phyloP scores from a whole-genome alignment of 2,329 filamentous ascomycete genomes.

The Graphilbum sp. region DNA sequence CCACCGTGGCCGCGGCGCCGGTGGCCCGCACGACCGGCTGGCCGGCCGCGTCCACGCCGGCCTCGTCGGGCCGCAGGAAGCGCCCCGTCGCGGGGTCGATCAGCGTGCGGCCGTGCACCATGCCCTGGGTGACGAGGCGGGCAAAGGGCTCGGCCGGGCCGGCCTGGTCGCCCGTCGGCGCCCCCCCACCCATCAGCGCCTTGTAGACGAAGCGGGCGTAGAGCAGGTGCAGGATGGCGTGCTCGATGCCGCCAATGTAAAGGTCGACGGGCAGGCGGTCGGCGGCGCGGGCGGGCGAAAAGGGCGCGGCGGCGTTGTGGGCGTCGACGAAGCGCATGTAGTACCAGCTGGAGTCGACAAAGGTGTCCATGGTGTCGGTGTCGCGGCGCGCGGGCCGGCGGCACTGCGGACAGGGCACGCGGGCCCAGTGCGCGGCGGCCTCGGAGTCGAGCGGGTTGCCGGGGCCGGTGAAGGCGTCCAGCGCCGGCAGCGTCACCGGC shows the following conservation, averaged over 20 bases:
- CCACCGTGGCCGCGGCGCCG: constrained; percentile 40
- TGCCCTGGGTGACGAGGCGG: constrained; percentile 72
- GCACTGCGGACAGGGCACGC: constrained; percentile 62
- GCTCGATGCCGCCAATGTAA: constrained; percentile 82
- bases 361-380: constrained; percentile 92
- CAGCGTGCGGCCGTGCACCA: constrained; percentile 82
- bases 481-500: constrained; percentile 57
- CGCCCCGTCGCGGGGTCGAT: constrained; percentile 57
- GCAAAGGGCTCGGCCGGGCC: constrained; percentile 78
- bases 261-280: constrained; percentile 58
- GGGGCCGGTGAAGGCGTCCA: constrained; percentile 47
- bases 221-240: constrained; percentile 77
- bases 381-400: constrained; percentile 56
- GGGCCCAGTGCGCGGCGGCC: constrained; percentile 53
- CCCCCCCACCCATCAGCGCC: constrained; percentile 35
- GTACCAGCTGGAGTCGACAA: constrained; percentile 93
- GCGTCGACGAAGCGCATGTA: constrained; percentile 67
- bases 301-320: constrained; percentile 42
- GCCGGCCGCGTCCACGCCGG: constrained; percentile 42
- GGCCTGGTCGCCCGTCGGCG: not conserved
- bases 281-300: constrained; percentile 42
- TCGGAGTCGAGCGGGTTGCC: constrained; percentile 65
- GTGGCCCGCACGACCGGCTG: constrained; percentile 46
- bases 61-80: constrained; percentile 61
- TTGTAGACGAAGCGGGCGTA: constrained; percentile 88